Evolutionary conservation across 768 basidiomycete species (phyloP), one percentile per base, ranked within the genome.

Genomic region (Mycena polygramma): DNA sequence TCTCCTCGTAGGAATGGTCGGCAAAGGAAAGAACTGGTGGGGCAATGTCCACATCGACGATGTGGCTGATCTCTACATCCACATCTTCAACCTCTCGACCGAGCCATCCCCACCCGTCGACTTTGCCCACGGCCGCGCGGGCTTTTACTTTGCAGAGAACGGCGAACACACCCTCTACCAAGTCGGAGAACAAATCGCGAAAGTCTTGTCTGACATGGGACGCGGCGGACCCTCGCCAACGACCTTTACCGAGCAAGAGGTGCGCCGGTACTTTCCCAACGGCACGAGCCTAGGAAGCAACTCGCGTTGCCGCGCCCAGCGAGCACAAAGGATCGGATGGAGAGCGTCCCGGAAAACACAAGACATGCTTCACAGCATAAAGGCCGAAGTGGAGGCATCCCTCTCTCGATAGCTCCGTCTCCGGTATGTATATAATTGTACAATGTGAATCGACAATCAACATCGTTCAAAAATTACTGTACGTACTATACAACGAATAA

Each of bases 31-130:
- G 75, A 86, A 89, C 53, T 72, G 85, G 30, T 90, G 88, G 88
- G 82, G 83, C 2, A 81, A 88, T 69, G 86, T 91, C 22, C 84
- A 90, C 67, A 83, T 90, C 60, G 78, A 85, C 52, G 89, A 91
- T 43, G 87, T 83, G 24, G 83, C 83, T 10, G 81, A 85, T n/a
- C 71, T 87, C 1, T 87, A 82, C 69, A 76, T 81, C 63, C 71
- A 81, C 14, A 70, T 89, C 19, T 81, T 85, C 70, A 82, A 89
- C 63, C 76, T 78, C 2, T 78, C 83, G 45, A 71, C 81, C 49
- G 52, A 58, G 22, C 14, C 41, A 10, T 73, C 73, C 17, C 72
- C 65, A 52, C 77, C 77, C 11, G 80, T 79, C 71, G 76, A 80
- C 20, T 75, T 82, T 48, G 83, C 81, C 17, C 85, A 87, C 58